Evolutionary conservation across 1,139 yeast species (phyloP), one percentile per base, ranked within the genome.

Genomic region (Pichia sp.): DNA sequence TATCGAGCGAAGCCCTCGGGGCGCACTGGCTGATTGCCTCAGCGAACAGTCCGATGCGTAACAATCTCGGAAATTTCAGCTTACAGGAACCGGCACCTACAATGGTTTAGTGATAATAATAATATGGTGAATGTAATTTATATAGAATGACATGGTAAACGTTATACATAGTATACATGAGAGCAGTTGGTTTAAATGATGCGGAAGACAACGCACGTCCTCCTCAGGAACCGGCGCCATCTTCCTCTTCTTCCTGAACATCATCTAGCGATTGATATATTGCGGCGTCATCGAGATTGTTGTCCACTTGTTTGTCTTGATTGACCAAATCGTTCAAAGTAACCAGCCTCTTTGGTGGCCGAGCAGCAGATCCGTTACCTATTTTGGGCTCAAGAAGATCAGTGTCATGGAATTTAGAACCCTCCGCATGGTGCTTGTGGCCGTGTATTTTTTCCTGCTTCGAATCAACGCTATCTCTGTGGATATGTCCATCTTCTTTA

Each of bases 321-420:
- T 38, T 27, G 8, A 48, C 29, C 6, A 54, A 8, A 0, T 57
- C 56, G 6, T 27, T 6, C 7, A 57, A 48, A 8, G 45, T 12
- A 1, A 31, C 3, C 8, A n/a, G 42, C 17, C 24, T 46, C 16
- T 38, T 17, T 24, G 30, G n/a, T n/a, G 42, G 27, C 14, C 27
- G 33, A 31, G 24, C 4, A 41, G 17, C 14, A 16, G 38, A 9
- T 30, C 44, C 12, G 4, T 17, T 10, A 20, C 17, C 49, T 9
- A 36, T 38, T n/a, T 12, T 36, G 10, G 69, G 69, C 34, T 61
- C 69, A 34, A 65, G 50, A 16, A 64, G 50, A 41, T 66, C 67
- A 7, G 65, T 63, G 53, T 66, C 69, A 7, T 57, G 55, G 17
- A 56, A 61, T 6, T 49, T 55, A n/a, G 42, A 51, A 4, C 41